Percentiles rank a stretch among this genome's conserved stretches.
phyloP scores from a whole-genome alignment of 1,284 basidiomycete species.

The Exsudoporus floridanus region DNA sequence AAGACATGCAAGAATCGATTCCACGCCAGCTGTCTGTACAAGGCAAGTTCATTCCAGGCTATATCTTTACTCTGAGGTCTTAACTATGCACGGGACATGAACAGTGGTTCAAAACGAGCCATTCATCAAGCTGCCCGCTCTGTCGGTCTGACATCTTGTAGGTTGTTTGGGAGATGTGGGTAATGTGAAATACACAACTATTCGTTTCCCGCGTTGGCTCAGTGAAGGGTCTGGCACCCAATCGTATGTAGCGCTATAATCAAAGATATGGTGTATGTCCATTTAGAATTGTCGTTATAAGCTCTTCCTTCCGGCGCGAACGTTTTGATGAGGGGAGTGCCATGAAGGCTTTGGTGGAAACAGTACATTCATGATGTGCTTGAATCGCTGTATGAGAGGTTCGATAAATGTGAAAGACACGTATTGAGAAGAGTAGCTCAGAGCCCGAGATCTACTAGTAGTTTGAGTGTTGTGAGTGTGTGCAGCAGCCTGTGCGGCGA shows the following conservation, averaged over 20 bases:
- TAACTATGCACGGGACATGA: background rate
- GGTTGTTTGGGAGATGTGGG: background rate
- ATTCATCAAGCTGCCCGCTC: constrained; percentile 88
- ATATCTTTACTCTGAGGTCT: background rate
- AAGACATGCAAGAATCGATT: constrained; percentile 95
- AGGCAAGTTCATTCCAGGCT: constrained; percentile 46
- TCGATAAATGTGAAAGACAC: background rate
- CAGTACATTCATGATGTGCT: background rate
- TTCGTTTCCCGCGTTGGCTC: background rate
- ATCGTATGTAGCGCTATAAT: constrained; percentile 4
- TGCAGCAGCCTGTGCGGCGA: too few species aligned
- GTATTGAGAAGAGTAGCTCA: background rate
- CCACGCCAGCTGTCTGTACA: constrained; percentile 91
- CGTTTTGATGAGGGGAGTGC: background rate
- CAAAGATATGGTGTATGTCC: constrained; percentile 5
- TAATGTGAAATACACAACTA: background rate
- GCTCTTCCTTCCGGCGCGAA: background rate
- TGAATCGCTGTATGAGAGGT: background rate
- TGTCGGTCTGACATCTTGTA: constrained; percentile 81
- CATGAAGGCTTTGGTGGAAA: background rate
- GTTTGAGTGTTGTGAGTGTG: too few species aligned
- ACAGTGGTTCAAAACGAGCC: constrained; percentile 90
- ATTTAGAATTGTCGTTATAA: background rate
- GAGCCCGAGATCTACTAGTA: too few species aligned
- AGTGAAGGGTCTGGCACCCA: background rate